Conservation (phyloP, 2,329 filamentous ascomycete species). For the Hirsutella minnesotensis region DNA sequence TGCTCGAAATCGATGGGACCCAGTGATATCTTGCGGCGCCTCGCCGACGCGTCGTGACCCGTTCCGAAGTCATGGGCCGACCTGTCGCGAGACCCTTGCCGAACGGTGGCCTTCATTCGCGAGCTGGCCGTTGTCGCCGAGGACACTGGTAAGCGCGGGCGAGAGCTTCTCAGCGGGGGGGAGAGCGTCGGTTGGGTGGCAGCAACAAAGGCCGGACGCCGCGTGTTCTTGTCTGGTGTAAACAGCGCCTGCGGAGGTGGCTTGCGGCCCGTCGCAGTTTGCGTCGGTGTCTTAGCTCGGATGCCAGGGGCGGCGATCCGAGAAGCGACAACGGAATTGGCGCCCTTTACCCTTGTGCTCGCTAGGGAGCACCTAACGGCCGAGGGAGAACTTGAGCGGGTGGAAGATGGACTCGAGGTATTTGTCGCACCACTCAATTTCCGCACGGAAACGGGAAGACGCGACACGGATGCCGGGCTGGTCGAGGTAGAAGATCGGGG, state of each 20-base stretch:
- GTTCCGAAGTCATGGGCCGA: constrained; percentile 17
- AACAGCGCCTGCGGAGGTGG: constrained; percentile 27
- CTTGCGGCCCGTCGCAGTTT: constrained; percentile 23
- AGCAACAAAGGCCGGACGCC: constrained; percentile 64
- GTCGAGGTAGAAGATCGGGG: constrained; percentile 11
- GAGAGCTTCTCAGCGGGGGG: constrained; percentile 67
- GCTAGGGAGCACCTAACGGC: constrained; percentile 28
- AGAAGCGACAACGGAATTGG: constrained; percentile 22
- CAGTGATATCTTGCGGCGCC: constrained; percentile 45
- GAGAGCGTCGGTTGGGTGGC: constrained; percentile 61
- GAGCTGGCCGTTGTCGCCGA: constrained; percentile 61
- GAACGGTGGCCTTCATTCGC: constrained; percentile 51
- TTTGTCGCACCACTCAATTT: constrained; percentile 31
- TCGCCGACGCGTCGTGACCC: constrained; percentile 24
- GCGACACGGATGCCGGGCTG: constrained; percentile 24
- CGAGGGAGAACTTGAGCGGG: constrained; percentile 45
- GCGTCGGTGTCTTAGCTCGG: constrained; percentile 31
- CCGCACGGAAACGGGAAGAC: constrained; percentile 33
- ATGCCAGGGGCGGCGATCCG: constrained; percentile 28
- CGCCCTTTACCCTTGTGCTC: constrained; percentile 27
- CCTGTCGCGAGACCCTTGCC: constrained; percentile 33
- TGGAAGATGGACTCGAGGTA: constrained; percentile 37
- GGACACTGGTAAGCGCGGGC: constrained; percentile 69
- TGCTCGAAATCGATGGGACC: constrained; percentile 78
- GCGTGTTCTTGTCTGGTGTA: constrained; percentile 39